Base-by-base conservation (phyloP, 1,284 basidiomycete genomes). In the Pulchroboletus neoregius region DNA sequence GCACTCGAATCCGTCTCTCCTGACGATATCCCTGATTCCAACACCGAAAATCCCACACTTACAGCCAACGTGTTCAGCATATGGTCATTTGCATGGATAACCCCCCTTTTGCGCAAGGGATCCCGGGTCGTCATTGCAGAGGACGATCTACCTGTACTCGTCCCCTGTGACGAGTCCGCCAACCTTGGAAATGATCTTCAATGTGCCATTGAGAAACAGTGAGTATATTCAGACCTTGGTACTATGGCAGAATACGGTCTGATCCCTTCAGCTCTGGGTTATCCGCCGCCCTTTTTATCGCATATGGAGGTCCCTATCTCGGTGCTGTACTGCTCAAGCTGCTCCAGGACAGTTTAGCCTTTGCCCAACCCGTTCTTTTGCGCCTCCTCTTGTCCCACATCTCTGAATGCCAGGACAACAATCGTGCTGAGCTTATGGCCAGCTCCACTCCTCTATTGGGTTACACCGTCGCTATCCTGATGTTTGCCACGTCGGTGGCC, bases 311-410 rank as follows among this genome's bases (percentile, higher is more conserved):
- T 0, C 84, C 89, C 0, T 96, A 89, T 60, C 66, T 80, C 2
- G 59, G 80, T 16, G 94, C 92, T 0, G 74, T 72, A 0, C 41
- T 69, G 16, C 70, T 92, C 43, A 94, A 96, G 70, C 56, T 89
- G 11, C 39, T 79, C 0, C 91, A 94, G 66, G 94, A 98, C 63
- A 69, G 71, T 35, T 70, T 95, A 11, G 80, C 82, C 0, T 98
- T 98, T 68, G 65, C 84, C 3, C 94, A 97, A 63, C 95, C 95
- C 0, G 89, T 96, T 64, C 73, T 98, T 1, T 78, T 99, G 22
- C 80, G 89, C 13, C 75, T 81, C 57, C 73, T 99, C 7, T 73
- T 98, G 27, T 70, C 79, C 11, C 98, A 89, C 62, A 94, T 96
- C 36, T 82, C 87, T 0, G 68, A 71, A 5, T 94, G 93, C 64